phyloP scores from a whole-genome alignment of 2,329 filamentous ascomycete genomes.

The Trichoderma simmonsii region DNA sequence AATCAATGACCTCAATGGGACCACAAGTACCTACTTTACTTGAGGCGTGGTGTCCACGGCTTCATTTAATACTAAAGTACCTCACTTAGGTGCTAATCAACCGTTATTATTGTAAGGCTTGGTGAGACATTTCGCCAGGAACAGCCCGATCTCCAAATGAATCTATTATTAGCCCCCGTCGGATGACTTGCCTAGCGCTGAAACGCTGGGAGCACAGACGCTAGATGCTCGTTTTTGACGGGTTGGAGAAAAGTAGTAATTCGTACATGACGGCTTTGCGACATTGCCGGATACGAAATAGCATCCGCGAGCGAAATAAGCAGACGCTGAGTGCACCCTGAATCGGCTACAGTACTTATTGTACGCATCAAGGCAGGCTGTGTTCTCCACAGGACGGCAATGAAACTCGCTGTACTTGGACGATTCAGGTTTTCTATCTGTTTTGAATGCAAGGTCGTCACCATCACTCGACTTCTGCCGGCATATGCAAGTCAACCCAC shows the following conservation, averaged over 20 bases:
- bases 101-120: conserved; percentile 11
- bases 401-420: not conserved
- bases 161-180: conserved; percentile 13
- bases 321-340: not conserved
- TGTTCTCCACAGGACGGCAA: not conserved
- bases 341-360: not conserved
- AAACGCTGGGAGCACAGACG: conserved; percentile 18
- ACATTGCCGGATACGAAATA: not conserved
- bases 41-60: not conserved
- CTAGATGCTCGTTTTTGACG: not conserved
- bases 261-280: not conserved
- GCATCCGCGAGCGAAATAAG: not conserved
- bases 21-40: not conserved
- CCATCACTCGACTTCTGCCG: conserved; percentile 2
- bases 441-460: not conserved
- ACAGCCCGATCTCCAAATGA: conserved; percentile 12
- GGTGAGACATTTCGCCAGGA: conserved; percentile 17
- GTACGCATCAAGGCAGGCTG: not conserved
- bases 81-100: not conserved
- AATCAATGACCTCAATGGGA: not conserved
- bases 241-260: not conserved
- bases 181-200: conserved; percentile 17
- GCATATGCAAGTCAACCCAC: conserved; percentile 17
- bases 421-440: not conserved
- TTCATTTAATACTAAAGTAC: not conserved